A percentile compares a stretch with the other conserved stretches of the same genome.
Conservation (phyloP, 108 stramenopile species). For the Cyclotella choctawhatcheeana region DNA sequence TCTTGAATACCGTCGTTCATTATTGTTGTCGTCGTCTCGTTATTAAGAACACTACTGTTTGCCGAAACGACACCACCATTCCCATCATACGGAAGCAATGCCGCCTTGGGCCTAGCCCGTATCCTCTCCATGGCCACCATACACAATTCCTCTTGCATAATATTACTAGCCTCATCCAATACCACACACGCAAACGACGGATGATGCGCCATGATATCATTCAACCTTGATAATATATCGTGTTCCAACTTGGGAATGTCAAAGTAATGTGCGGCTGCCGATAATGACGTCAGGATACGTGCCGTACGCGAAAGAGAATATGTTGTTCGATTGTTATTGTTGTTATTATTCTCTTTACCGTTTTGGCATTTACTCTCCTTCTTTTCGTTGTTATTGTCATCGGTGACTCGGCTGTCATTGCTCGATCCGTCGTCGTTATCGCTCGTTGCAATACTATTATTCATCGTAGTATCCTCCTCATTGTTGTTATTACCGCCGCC, state of each 20-base stretch:
- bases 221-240: constrained; percentile 25
- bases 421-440: background rate
- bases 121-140: constrained; percentile 34
- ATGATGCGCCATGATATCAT: constrained; percentile 33
- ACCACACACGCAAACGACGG: constrained; percentile 53
- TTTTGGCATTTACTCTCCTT: too few relatives aligned
- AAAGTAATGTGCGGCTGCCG: constrained; percentile 45
- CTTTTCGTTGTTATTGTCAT: background rate
- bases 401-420: background rate
- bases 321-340: background rate
- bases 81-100: constrained; percentile 20
- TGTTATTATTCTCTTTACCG: too few relatives aligned
- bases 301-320: constrained; percentile 18
- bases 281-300: constrained; percentile 34
- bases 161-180: constrained; percentile 46
- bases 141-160: constrained; percentile 38
- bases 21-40: too few relatives aligned
- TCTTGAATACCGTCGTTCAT: background rate
- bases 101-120: constrained; percentile 37
- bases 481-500: background rate
- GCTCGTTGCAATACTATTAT: too few relatives aligned
- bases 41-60: too few relatives aligned
- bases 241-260: constrained; percentile 46
- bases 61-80: too few relatives aligned
- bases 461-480: background rate